Evolutionary conservation across 73 alveolate genomes (phyloP).

Genomic region (Halteria grandinella): DNA sequence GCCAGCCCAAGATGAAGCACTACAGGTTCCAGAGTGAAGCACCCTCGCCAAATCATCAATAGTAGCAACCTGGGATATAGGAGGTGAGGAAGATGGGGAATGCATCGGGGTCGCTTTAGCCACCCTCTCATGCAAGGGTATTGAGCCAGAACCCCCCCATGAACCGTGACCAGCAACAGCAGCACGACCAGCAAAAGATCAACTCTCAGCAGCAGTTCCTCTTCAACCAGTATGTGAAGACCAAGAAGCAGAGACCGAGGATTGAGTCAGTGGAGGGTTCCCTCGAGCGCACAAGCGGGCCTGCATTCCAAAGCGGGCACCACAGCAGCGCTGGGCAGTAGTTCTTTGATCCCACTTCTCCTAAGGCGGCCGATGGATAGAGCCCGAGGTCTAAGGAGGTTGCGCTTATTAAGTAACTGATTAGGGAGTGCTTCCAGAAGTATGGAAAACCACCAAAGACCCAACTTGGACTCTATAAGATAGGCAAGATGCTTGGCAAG

Average conservation of each 20-base stretch:
- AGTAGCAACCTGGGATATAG: too few species aligned
- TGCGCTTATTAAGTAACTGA: not conserved
- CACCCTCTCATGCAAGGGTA: too few species aligned
- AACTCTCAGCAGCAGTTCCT: slow-evolving; percentile 18
- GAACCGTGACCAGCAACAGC: too few species aligned
- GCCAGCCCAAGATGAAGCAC: too few species aligned
- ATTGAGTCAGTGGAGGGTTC: slow-evolving; percentile 1
- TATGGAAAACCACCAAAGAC: slow-evolving; percentile 43
- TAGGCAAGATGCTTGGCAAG: slow-evolving; percentile 58
- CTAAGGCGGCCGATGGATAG: not conserved
- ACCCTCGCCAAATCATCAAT: slow-evolving; percentile 22
- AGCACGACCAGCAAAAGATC: too few species aligned
- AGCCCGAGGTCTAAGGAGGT: slow-evolving; percentile 38
- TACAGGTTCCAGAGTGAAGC: slow-evolving; percentile 41
- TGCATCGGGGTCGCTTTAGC: too few species aligned
- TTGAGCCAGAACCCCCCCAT: too few species aligned
- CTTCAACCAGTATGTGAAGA: slow-evolving; percentile 32
- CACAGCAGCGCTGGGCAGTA: not conserved
- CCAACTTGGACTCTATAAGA: slow-evolving; percentile 25
- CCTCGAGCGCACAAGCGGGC: slow-evolving; percentile 1
- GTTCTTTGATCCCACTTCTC: not conserved
- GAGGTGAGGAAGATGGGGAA: too few species aligned
- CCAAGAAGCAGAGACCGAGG: slow-evolving; percentile 9
- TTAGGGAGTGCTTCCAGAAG: slow-evolving; percentile 29
- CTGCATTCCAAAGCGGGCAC: not conserved